These are phyloP conservation scores for Cenchrus fungigraminus DNA, from an alignment of 176 grass and related monocot genomes.

Conservation along the genomic window DNA sequence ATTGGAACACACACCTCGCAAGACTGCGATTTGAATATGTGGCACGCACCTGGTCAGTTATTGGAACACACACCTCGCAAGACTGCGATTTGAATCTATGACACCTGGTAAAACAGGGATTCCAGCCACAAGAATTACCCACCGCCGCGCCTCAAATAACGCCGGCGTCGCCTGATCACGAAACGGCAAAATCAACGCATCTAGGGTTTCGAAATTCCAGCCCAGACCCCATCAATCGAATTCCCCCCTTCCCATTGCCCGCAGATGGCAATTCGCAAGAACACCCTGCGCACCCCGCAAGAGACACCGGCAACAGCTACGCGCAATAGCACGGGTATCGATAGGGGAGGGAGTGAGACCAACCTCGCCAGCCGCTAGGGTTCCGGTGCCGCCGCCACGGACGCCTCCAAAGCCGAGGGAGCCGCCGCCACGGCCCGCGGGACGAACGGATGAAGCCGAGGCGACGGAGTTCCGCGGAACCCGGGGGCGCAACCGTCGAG, in stretches of 20 bases:
- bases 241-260: too few species aligned
- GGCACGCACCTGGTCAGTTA: neutral
- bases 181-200: neutral
- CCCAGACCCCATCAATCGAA: neutral
- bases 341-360: neutral
- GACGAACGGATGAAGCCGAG: slow-evolving; percentile 13
- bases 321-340: neutral
- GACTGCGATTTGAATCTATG: slow-evolving; percentile 11
- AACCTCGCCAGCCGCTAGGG: slow-evolving; percentile 36
- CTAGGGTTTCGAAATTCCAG: slow-evolving; percentile 36
- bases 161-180: neutral
- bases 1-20: neutral
- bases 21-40: neutral
- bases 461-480: neutral
- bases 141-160: neutral
- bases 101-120: neutral
- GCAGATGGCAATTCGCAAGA: neutral
- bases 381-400: neutral
- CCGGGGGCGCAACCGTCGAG: slow-evolving; percentile 9
- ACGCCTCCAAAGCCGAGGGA: neutral
- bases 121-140: neutral
- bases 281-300: neutral
- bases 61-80: neutral
- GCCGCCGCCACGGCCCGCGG: neutral
- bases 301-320: neutral